Evolutionary conservation across 1,139 yeast genomes (phyloP), one percentile per base, ranked within the genome.

Genomic region (Yamadazyma membranifaciens): DNA sequence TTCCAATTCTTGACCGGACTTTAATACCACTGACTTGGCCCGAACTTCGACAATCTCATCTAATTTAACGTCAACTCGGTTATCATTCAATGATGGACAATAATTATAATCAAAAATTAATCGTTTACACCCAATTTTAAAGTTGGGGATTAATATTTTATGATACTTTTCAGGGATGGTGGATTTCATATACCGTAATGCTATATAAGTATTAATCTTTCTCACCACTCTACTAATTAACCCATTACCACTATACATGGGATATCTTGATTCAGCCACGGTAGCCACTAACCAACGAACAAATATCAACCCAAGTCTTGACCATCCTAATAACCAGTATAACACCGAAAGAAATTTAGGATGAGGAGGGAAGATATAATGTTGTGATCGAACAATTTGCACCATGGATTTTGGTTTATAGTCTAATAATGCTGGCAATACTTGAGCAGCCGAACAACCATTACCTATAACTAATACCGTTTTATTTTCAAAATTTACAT

Each of bases 381-480:
- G 75, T 44, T 62, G 63, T 10, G 73, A 60, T 43, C 73, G 54
- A 16, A 64, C 59, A 11, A 69, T 42, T 48, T 70, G 76, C 4
- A 63, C 58, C 14, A 70, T 49, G 2, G 58, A 49, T 39, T 57
- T 49, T 3, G 67, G 68, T 3, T 55, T 55, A 41, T 54, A 60
- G 29, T 57, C 57, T 42, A 69, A 51, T 34, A 70, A 49, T 1
- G 63, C 63, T 2, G 69, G 75, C 6, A 67, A 50, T 29, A 70
- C 59, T 50, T 72, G 77, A 32, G 65, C 67, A 6, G 74, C 78
- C 13, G 74, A 65, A 40, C 75, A 66, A 3, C 76, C 76, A 44
- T 72, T 70, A 17, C 76, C 76, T 36, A 70, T 52, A 13, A 70
- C 65, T 12, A 64, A 61, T 9, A 72, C 68, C 6, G 59, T 54